Percentiles rank a stretch among this genome's conserved stretches.
phyloP scores from a whole-genome alignment of 2,329 filamentous ascomycete genomes.

The Hypoxylon sp. region DNA sequence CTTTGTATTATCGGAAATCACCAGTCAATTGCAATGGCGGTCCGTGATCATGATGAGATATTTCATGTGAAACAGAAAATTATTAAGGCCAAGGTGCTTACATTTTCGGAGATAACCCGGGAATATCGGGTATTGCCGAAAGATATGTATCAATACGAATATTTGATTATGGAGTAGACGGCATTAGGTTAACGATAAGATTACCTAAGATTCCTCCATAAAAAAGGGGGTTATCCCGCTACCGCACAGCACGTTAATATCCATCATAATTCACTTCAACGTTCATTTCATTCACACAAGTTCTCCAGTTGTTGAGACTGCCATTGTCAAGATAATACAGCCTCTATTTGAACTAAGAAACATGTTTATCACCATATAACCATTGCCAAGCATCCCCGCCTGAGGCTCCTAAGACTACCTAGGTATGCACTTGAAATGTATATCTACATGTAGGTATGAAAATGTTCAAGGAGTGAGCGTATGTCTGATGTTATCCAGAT shows the following conservation, averaged over 20 bases:
- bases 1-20: neutral
- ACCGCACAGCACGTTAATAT: no score
- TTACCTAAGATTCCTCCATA: neutral
- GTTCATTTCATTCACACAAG: no score
- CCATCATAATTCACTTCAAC: no score
- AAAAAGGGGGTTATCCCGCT: neutral
- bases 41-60: conserved; percentile 14
- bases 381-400: no score
- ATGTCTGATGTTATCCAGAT: conserved; percentile 17
- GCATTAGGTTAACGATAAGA: neutral
- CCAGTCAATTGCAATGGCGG: conserved; percentile 6
- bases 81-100: conserved; percentile 11
- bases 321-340: no score
- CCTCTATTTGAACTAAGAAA: no score
- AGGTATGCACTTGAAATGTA: neutral
- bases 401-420: no score
- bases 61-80: conserved; percentile 23
- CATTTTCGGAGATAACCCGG: conserved; percentile 34
- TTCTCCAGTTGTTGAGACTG: no score
- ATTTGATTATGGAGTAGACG: neutral
- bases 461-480: neutral
- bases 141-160: neutral
- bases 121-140: conserved; percentile 10
- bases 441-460: neutral
- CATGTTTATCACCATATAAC: no score